These are phyloP conservation scores for Candida germanica DNA, from an alignment of 805 yeast species.

Conservation along the genomic window DNA sequence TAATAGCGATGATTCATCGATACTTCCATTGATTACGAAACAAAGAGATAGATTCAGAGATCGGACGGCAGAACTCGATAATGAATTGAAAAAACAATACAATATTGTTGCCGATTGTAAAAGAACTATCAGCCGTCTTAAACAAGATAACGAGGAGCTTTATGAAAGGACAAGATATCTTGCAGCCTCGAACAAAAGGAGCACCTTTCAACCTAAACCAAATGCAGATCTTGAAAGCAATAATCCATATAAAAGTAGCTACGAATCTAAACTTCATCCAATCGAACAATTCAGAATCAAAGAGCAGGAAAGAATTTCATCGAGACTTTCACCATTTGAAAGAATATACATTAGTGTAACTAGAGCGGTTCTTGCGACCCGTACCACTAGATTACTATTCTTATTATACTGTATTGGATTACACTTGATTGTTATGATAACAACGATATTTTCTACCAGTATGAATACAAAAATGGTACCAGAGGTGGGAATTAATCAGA, in stretches of 20 bases:
- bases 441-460: constrained; percentile 54
- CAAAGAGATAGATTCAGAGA: constrained; percentile 91
- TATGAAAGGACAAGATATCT: constrained; percentile 74
- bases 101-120: constrained; percentile 56
- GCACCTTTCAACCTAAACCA: constrained; percentile 27
- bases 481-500: constrained; percentile 39
- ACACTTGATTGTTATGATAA: constrained; percentile 68
- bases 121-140: constrained; percentile 59
- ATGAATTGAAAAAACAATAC: constrained; percentile 63
- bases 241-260: constrained; percentile 54
- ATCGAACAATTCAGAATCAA: constrained; percentile 75
- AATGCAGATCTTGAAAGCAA: constrained; percentile 52
- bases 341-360: constrained; percentile 72
- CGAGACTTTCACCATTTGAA: constrained; percentile 74
- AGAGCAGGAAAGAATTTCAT: constrained; percentile 72
- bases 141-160: constrained; percentile 71
- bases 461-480: constrained; percentile 45
- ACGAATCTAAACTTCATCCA: constrained; percentile 79
- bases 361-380: constrained; percentile 69
- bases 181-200: constrained; percentile 40
- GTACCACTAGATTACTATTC: constrained; percentile 68
- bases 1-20: constrained; percentile 40
- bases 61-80: constrained; percentile 81
- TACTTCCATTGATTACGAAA: constrained; percentile 84
- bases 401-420: constrained; percentile 70